Conservation (phyloP, 1,284 basidiomycete species). For the Neonothopanus nambi region DNA sequence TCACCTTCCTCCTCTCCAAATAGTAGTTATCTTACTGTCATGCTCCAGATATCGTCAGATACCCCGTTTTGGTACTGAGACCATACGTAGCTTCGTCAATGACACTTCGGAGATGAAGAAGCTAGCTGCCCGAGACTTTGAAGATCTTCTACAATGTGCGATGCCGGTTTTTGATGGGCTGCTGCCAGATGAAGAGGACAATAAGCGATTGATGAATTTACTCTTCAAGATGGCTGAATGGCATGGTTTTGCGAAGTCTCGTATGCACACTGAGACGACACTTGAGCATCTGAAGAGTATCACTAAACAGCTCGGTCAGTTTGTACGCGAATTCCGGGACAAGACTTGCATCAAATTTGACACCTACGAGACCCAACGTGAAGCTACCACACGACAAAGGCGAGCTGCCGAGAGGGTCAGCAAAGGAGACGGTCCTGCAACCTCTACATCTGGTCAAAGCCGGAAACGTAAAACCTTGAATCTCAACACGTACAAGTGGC, state of each 20-base stretch:
- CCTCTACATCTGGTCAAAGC: neutral
- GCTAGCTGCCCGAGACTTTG: conserved; percentile 32
- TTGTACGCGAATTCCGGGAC: conserved; percentile 20
- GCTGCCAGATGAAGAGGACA: too few species aligned
- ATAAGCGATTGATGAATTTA: conserved; percentile 21
- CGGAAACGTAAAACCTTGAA: neutral
- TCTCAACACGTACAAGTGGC: too few species aligned
- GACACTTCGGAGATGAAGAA: conserved; percentile 33
- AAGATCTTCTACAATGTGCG: conserved; percentile 35
- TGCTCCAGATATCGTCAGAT: conserved; percentile 23
- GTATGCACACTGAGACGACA: conserved; percentile 27
- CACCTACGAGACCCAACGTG: conserved; percentile 21
- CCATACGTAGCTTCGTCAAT: conserved; percentile 28
- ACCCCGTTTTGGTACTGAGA: conserved; percentile 25
- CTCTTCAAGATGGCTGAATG: conserved; percentile 26
- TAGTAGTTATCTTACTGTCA: neutral
- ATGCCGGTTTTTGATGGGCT: conserved; percentile 32
- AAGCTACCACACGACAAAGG: conserved; percentile 15
- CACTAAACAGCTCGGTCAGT: conserved; percentile 22
- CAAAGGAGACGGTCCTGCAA: neutral
- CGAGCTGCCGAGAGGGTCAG: neutral
- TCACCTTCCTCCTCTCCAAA: too few species aligned
- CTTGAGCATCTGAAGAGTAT: conserved; percentile 19
- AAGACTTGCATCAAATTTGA: conserved; percentile 10
- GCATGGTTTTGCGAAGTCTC: conserved; percentile 33